Conservation (phyloP, 2,329 filamentous ascomycete species). For the Colletotrichum sublineola region DNA sequence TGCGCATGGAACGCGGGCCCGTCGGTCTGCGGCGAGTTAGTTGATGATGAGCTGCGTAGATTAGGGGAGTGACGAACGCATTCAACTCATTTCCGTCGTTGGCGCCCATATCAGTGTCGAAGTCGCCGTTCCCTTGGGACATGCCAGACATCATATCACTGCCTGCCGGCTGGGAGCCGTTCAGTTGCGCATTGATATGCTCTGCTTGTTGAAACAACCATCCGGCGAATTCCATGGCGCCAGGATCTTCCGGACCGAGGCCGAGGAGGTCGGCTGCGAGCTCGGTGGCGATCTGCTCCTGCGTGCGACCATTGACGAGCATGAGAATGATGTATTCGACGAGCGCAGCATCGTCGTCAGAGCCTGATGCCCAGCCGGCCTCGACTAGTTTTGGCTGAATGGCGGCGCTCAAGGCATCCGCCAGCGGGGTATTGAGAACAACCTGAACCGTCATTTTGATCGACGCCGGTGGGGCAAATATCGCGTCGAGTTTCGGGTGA, state of each 20-base stretch:
- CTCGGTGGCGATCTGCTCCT: conserved; percentile 89
- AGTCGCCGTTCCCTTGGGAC: conserved; percentile 58
- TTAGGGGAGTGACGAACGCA: conserved; percentile 63
- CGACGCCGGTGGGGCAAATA: conserved; percentile 34
- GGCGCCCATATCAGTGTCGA: conserved; percentile 82
- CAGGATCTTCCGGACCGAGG: conserved; percentile 84
- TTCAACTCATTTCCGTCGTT: conserved; percentile 64
- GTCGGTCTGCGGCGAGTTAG: conserved; percentile 79
- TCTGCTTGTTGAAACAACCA: conserved; percentile 96
- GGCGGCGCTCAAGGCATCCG: conserved; percentile 82
- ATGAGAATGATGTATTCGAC: conserved; percentile 98
- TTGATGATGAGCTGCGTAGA: conserved; percentile 38
- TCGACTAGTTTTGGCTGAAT: conserved; percentile 94
- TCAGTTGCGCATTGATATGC: conserved; percentile 72
- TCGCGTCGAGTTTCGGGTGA: conserved; percentile 27
- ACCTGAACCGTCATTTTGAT: conserved; percentile 82
- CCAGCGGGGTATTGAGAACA: conserved; percentile 82
- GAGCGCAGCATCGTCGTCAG: conserved; percentile 82
- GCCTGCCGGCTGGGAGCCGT: conserved; percentile 58
- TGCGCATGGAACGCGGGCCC: conserved; percentile 95
- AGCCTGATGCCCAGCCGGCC: conserved; percentile 89
- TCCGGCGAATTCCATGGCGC: conserved; percentile 84
- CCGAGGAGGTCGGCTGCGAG: conserved; percentile 89
- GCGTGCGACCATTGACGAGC: conserved; percentile 94
- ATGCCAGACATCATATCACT: conserved; percentile 49